These are phyloP conservation scores for Pythium grandisporangium DNA, from an alignment of 352 stramenopile species.

Conservation along the genomic window DNA sequence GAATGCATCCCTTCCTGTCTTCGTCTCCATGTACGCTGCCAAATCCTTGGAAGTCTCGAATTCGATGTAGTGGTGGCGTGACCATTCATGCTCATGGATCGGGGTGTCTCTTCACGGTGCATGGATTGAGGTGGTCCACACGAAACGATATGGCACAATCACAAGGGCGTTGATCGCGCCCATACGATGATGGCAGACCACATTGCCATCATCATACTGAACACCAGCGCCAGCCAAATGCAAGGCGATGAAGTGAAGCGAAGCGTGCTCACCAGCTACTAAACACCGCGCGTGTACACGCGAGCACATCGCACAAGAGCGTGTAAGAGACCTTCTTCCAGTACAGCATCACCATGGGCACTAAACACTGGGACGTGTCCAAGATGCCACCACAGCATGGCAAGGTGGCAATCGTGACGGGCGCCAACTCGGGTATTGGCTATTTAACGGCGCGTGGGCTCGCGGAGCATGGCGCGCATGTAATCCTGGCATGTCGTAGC, in stretches of 20 bases:
- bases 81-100: too few species aligned
- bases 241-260: neutral
- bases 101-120: too few species aligned
- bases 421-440: conserved; percentile 82
- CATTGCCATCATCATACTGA: neutral
- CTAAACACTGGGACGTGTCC: conserved; percentile 6
- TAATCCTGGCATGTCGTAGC: conserved; percentile 82
- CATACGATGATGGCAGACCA: too few species aligned
- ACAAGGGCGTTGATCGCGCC: too few species aligned
- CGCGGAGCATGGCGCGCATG: conserved; percentile 40
- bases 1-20: neutral
- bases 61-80: too few species aligned
- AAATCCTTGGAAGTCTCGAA: neutral
- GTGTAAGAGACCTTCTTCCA: too few species aligned
- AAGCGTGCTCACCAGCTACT: neutral
- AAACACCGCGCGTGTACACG: neutral
- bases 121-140: too few species aligned
- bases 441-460: conserved; percentile 56
- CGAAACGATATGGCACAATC: too few species aligned
- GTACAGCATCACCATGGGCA: neutral
- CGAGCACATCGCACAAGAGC: neutral
- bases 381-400: conserved; percentile 22
- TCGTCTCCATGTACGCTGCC: neutral
- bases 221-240: neutral
- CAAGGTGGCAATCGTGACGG: conserved; percentile 78